Base-by-base conservation (phyloP, 768 basidiomycete species). In the Amanita inopinata region DNA sequence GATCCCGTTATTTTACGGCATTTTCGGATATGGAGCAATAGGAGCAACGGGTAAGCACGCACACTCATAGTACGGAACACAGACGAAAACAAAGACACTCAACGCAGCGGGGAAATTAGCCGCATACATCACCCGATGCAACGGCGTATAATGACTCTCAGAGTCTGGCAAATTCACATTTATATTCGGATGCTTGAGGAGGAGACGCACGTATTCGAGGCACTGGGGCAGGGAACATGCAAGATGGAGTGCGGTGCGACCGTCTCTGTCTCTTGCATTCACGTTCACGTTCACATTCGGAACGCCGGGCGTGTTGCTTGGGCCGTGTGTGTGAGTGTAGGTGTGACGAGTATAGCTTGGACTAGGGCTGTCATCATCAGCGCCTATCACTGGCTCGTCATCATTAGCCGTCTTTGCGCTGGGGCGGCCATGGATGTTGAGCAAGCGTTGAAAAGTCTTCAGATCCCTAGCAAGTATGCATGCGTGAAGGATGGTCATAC, bases 141-240 rank as follows among this genome's bases (percentile, higher is more conserved):
- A 65, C 5, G 93, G 75, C 1, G 90, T 94, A 86, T 91, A 97
- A 44, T 82, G 83, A 45, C 76, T 87, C 67, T 98, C 94, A 40
- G 58, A 58, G 60, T 99, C 94, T 31, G 66, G 63, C 5, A 84
- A 45, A 51, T 98, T 98, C 51, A 90, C 76, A 44, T 85, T 81
- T 57, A 92, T 68, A 17, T 66, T 61, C 1, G 88, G 78, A 49
- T 89, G 83, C 12, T 74, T 72, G 38, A 98, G 71, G 4, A 97
- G 66, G 42, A 85, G 65, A 39, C 78, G 70, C 31, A 87, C 75
- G 56, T 84, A 98, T 52, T 90, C 84, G 50, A 87, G 59, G 34
- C 77, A 73, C 22, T 84, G 85, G 17, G 69, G 54, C 14, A 79
- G 71, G 0, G 76, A 60, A 46, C 84, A 88, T 0, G 84, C 83